Evolutionary conservation across 106 monocot species (phyloP).

Genomic region (Iris macrosiphon): DNA sequence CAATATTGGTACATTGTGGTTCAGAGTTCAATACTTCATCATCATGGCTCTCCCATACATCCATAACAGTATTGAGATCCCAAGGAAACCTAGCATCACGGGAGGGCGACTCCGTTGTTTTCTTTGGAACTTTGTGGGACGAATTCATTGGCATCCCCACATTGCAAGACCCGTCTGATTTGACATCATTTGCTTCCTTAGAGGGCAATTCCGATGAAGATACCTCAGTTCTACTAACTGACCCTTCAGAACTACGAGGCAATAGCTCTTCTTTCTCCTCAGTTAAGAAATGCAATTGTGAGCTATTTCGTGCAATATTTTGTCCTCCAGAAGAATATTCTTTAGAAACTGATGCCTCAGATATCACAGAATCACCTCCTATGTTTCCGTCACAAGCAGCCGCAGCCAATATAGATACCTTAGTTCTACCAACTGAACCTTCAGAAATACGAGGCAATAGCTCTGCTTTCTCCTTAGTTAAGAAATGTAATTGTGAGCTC

Average conservation of each 20-base stretch:
- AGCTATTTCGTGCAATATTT: no score
- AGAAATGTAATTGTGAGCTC: slow-evolving; percentile 13
- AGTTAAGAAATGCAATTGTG: neutral
- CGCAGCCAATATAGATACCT: slow-evolving; percentile 81
- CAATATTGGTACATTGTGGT: neutral
- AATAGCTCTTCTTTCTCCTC: neutral
- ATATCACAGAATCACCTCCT: slow-evolving; percentile 10
- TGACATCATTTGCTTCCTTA: slow-evolving; percentile 12
- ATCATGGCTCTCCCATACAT: slow-evolving; percentile 49
- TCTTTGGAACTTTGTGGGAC: slow-evolving; percentile 5
- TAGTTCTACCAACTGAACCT: no score
- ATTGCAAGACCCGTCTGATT: slow-evolving; percentile 3
- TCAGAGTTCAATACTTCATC: slow-evolving; percentile 22
- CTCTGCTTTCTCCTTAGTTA: neutral
- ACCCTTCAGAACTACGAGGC: neutral
- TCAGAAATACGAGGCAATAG: no score
- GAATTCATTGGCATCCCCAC: slow-evolving; percentile 7
- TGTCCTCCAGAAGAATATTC: no score
- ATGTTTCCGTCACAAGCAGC: slow-evolving; percentile 61
- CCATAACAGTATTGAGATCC: slow-evolving; percentile 84
- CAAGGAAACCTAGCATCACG: slow-evolving; percentile 59
- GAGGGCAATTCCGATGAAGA: slow-evolving; percentile 1
- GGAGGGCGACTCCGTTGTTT: slow-evolving; percentile 4
- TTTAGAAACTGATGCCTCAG: slow-evolving; percentile 7
- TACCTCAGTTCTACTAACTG: slow-evolving; percentile 8